Base-by-base conservation (phyloP, 805 yeast genomes). In the Metschnikowia kunwiensis region DNA sequence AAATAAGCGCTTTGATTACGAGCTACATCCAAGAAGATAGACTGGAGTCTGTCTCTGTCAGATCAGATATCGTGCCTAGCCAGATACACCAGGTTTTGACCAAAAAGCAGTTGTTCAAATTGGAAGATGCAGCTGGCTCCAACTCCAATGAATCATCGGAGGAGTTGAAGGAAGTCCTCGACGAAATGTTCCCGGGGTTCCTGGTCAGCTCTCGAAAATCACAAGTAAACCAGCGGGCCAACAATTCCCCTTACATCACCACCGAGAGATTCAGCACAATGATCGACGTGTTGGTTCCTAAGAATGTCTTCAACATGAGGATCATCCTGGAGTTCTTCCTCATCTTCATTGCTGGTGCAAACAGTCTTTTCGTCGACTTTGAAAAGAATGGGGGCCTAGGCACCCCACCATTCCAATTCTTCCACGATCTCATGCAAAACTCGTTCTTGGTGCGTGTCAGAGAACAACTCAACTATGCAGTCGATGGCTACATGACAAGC, bases 301-400 rank as follows among this genome's bases (percentile, higher is more conserved):
- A 86, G 2, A 79, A 78, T 51, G 72, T 87, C 11, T 79, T 83
- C 59, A 86, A 88, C 50, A 86, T 89, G 82, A 73, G 89, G 46
- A 72, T 84, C 5, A 73, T 88, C 11, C 59, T 86, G 32, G 95
- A 84, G 39, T 80, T 85, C 24, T 77, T 86, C 24, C 68, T 86
- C 31, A 61, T 78, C 9, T 86, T 86, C 51, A 66, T 78, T 17
- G 80, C 84, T 29, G 79, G 85, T 1, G 63, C 84, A 1, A 62
- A 69, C 34, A 40, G 40, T 18, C 36, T 68, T 2, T 57, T 63
- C 29, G 25, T 36, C 3, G 38, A 48, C 36, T 54, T 51, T 32
- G 42, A 33, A 5, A 47, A 43, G 7, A 42, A 36, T 4, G 24
- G 30, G 13, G 35, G 27, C 12, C 12, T 34, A 4, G 38, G 42